Evolutionary conservation across 2,329 filamentous ascomycete species (phyloP).

Genomic region (Seiridium unicorne): DNA sequence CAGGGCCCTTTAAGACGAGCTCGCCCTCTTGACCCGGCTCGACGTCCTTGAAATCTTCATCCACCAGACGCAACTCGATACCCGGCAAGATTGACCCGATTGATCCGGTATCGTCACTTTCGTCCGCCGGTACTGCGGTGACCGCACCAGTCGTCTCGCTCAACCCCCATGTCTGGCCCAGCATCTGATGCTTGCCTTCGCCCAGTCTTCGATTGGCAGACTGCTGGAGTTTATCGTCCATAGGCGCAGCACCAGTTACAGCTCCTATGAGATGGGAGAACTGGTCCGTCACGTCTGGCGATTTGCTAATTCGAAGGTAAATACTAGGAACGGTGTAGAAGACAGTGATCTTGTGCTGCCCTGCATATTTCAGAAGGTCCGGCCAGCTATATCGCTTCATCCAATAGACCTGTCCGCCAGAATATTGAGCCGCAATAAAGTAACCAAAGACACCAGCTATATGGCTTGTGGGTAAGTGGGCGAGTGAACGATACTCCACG

Average conservation of each 20-base stretch:
- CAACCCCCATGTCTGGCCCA: conserved; percentile 56
- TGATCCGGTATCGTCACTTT: conserved; percentile 43
- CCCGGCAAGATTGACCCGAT: conserved; percentile 41
- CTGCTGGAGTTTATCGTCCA: conserved; percentile 51
- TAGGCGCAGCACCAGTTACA: conserved; percentile 51
- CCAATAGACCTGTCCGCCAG: conserved; percentile 47
- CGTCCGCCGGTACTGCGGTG: conserved; percentile 39
- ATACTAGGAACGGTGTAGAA: conserved; percentile 61
- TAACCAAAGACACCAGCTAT: conserved; percentile 47
- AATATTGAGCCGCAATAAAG: conserved; percentile 41
- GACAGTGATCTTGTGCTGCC: conserved; percentile 45
- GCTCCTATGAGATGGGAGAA: conserved; percentile 46
- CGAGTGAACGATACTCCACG: conserved; percentile 34
- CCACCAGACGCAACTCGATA: conserved; percentile 32
- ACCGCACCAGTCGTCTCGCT: conserved; percentile 51
- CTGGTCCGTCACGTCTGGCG: conserved; percentile 50
- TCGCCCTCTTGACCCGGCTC: conserved; percentile 50
- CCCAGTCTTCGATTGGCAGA: conserved; percentile 48
- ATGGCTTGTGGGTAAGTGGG: conserved; percentile 44
- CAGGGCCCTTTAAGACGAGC: conserved; percentile 67
- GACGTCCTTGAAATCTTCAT: conserved; percentile 38
- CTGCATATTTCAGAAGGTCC: conserved; percentile 49
- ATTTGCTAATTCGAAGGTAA: conserved; percentile 56
- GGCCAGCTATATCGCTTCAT: conserved; percentile 57
- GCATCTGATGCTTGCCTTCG: conserved; percentile 28